Base-by-base conservation (phyloP, 768 basidiomycete genomes). In the Hericium coralloides region DNA sequence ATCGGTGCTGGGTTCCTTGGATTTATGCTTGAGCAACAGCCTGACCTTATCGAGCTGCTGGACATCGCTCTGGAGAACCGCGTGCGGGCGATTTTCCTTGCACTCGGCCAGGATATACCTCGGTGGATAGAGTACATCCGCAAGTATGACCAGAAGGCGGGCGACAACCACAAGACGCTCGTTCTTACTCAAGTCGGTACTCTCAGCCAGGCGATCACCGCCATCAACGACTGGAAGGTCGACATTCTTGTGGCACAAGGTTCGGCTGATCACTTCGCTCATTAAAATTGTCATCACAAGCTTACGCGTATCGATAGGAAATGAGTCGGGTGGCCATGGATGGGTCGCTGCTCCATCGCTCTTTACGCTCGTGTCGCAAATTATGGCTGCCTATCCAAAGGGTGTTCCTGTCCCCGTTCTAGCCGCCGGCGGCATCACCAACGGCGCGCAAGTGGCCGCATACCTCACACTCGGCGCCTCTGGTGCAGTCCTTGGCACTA, bases 221-320 rank as follows among this genome's bases (percentile, higher is more conserved):
- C 89, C 18, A 66, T 74, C n/a, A 71, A 80, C 26, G 74, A 80
- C n/a, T 89, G 83, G 82, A 79, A 82, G 61, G 81, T 75, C 8
- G 91, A 93, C 66, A 79, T 84, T 38, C 69, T 93, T 55, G 82
- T 93, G 17, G 85, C 81, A 2, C 91, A 93, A 81, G 89, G 91
- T 87, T 62, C 38, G 63, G 55, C 56, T 18, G 45, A 54, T 17
- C 45, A 53, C 52, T 56, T 50, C 51, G 56, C 48, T 37, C 18
- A 23, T 51, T n/a, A n/a, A n/a, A n/a, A n/a, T n/a, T n/a, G n/a
- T n/a, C n/a, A 15, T 7, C n/a, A 2, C 43, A 45, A 9, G 43
- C 3, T 45, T 3, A 45, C n/a, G 9, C 17, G 52, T 5, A 26
- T 57, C 17, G 55, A 38, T 65, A 92, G 90, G 90, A 4, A 80